Evolutionary conservation across 495 filamentous ascomycete genomes (phyloP).

Genomic region (Cercophora scortea): DNA sequence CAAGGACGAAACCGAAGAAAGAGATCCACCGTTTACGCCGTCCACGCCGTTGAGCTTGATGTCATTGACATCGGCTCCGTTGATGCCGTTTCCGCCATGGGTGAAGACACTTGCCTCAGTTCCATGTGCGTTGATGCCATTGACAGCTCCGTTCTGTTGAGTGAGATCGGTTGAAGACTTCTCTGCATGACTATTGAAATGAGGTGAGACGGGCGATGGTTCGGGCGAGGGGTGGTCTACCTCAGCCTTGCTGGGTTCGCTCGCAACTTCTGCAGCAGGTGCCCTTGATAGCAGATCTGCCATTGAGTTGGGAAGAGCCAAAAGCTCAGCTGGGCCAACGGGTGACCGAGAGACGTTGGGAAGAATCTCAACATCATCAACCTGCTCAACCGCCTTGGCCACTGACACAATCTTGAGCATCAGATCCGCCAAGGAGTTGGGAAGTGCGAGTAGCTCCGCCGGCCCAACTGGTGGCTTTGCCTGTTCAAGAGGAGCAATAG

Average conservation of each 20-base stretch:
- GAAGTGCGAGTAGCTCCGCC: conserved; percentile 17
- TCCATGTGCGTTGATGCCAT: background rate
- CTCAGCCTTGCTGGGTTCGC: no score
- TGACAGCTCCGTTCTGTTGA: background rate
- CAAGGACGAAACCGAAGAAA: conserved; percentile 2
- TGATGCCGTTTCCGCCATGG: background rate
- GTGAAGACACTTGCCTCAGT: conserved; percentile 16
- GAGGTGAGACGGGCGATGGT: no score
- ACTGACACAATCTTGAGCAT: background rate
- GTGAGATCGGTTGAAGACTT: no score
- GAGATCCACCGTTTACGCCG: background rate
- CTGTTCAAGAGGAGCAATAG: background rate
- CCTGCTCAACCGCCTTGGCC: background rate
- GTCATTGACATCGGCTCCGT: background rate
- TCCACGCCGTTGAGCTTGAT: background rate
- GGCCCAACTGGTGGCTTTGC: conserved; percentile 20
- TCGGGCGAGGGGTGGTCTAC: no score
- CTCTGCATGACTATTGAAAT: no score
- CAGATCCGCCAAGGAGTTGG: conserved; percentile 13
- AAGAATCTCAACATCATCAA: no score
- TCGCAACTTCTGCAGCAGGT: no score
- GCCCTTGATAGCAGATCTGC: no score
- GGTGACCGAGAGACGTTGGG: no score
- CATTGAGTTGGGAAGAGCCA: no score
- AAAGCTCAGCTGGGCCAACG: no score